Evolutionary conservation across 2,329 filamentous ascomycete species (phyloP), one percentile per base, ranked within the genome.

Genomic region (Cladophialophora yegresii): DNA sequence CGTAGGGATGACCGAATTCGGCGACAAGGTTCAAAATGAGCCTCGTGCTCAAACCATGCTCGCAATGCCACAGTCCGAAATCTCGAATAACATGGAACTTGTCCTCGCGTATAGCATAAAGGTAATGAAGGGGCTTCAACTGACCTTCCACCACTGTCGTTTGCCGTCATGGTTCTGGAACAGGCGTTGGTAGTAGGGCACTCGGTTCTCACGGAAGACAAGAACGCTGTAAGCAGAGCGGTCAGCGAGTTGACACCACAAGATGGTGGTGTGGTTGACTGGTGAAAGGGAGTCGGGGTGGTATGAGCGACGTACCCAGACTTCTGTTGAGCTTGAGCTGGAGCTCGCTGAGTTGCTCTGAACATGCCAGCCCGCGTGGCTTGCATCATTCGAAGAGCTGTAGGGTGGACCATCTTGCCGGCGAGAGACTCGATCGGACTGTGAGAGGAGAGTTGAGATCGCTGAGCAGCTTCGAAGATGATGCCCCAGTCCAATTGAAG

Each of bases 71-170:
- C n/a, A 13, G 36, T 3, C 16, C 16, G 5, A 0, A n/a, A 16
- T 43, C 36, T 7, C 13, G 6, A 6, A 16, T 43, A 6, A 43
- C 8, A 43, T n/a, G 6, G 5, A 7, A 7, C 16, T 20, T n/a
- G 13, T 20, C 16, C 6, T n/a, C n/a, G 16, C 6, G 36, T 43
- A 20, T 43, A 20, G 7, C 36, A n/a, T 3, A n/a, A 28, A 28
- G 3, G 1, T n/a, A 43, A 43, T 16, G 33, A 36, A 26, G 50
- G 32, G 10, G n/a, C 56, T 47, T 43, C 47, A 26, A 82, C 84
- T 77, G 74, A 89, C 87, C 85, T 89, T 88, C 76, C 83, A 79
- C 87, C 87, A 89, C 76, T 85, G 83, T 76, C 87, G 82, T 74
- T 87, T 78, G 72, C 87, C 86, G 75, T 89, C 87, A 75, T 88